Evolutionary conservation across 2,329 filamentous ascomycete species (phyloP).

Genomic region (Onygena corvina): DNA sequence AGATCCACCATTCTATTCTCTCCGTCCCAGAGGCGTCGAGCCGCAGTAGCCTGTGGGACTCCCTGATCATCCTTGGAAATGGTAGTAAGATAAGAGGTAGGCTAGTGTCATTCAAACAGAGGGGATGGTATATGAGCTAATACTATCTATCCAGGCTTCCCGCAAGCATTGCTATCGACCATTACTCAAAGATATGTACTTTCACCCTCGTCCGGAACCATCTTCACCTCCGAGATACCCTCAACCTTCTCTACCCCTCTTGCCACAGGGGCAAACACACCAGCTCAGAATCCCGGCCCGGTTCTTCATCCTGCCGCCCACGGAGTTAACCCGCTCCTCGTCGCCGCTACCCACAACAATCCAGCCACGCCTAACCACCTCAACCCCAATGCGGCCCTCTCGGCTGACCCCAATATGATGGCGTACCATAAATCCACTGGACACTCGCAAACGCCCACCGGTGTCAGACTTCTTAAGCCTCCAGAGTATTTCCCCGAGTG

Average conservation of each 20-base stretch:
- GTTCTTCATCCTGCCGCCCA: constrained; percentile 46
- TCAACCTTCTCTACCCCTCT: constrained; percentile 85
- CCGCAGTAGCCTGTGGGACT: constrained; percentile 81
- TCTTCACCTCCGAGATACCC: constrained; percentile 93
- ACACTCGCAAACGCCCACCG: constrained; percentile 66
- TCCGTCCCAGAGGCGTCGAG: constrained; percentile 74
- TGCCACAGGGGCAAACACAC: constrained; percentile 83
- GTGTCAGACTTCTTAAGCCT: constrained; percentile 63
- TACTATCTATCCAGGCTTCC: constrained; percentile 53
- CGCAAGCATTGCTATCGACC: constrained; percentile 71
- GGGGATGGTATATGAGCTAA: constrained; percentile 19
- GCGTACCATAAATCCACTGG: constrained; percentile 46
- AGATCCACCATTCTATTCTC: constrained; percentile 72
- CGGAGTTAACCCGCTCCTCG: constrained; percentile 77
- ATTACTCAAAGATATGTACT: constrained; percentile 75
- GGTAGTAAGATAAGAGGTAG: constrained; percentile 55
- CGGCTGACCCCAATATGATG: constrained; percentile 21
- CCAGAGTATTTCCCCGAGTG: constrained; percentile 85
- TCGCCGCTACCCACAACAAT: constrained; percentile 61
- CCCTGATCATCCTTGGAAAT: constrained; percentile 81
- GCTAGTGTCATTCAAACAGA: constrained; percentile 7
- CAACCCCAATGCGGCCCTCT: constrained; percentile 24
- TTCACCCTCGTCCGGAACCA: constrained; percentile 83
- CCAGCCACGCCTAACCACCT: constrained; percentile 28
- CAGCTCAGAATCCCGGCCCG: constrained; percentile 38